Evolutionary conservation across 768 basidiomycete species (phyloP).

Genomic region (Rhodotorula kratochvilovae): DNA sequence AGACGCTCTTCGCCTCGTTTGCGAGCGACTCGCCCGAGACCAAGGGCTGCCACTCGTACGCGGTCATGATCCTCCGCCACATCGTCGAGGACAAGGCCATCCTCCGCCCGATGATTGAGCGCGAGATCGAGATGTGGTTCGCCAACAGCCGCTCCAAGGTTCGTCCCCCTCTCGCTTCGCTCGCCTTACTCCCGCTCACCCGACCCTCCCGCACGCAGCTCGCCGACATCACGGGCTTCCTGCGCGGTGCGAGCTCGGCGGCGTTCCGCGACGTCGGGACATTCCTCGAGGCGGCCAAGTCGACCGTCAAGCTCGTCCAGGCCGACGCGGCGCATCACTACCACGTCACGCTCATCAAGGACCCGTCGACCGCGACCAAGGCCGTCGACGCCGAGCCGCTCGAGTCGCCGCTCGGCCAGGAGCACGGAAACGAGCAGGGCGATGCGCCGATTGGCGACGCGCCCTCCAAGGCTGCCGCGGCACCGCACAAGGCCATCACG

Average conservation of each 20-base stretch:
- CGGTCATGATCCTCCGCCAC: slow-evolving; percentile 85
- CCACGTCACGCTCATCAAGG: slow-evolving; percentile 59
- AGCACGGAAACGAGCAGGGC: not conserved
- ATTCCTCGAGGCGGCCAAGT: slow-evolving; percentile 70
- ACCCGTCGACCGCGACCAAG: slow-evolving; percentile 32
- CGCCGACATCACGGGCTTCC: slow-evolving; percentile 66
- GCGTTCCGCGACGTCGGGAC: slow-evolving; percentile 72
- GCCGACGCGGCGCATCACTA: slow-evolving; percentile 54
- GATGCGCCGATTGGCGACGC: slow-evolving; percentile 25
- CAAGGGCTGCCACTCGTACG: slow-evolving; percentile 69
- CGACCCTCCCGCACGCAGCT: slow-evolving; percentile 32
- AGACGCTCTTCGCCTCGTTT: slow-evolving; percentile 63
- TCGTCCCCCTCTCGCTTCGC: not conserved
- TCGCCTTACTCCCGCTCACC: no score
- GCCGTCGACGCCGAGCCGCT: slow-evolving; percentile 18
- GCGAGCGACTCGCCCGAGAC: slow-evolving; percentile 56
- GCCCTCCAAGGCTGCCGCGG: slow-evolving; percentile 7
- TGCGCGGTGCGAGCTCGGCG: slow-evolving; percentile 69
- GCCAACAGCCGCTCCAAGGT: slow-evolving; percentile 50
- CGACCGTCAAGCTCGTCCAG: slow-evolving; percentile 66
- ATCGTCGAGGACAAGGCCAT: slow-evolving; percentile 69
- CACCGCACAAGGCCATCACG: slow-evolving; percentile 40
- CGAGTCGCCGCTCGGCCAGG: slow-evolving; percentile 29
- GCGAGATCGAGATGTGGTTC: slow-evolving; percentile 77
- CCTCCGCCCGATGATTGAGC: slow-evolving; percentile 69